Percentiles rank a stretch among this genome's conserved stretches.
Conservation (phyloP, 106 monocot species). For the Alisma plantagoaquatica region DNA sequence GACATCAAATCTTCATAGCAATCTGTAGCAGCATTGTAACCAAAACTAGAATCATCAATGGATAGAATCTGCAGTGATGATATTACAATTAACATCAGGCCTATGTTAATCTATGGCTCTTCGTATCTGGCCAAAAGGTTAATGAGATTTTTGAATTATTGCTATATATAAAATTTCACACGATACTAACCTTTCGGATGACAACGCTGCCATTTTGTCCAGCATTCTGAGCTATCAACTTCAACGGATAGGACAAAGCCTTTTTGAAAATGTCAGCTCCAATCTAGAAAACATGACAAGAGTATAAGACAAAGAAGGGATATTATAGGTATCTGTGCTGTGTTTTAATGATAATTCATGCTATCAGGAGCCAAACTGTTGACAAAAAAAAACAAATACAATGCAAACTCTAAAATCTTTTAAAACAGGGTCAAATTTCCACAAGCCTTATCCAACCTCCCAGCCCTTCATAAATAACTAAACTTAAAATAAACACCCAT, state of each 20-base stretch:
- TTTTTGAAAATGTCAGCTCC: constrained; percentile 77
- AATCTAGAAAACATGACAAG: no score
- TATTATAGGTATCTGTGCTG: no score
- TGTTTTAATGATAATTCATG: no score
- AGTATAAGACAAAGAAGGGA: no score
- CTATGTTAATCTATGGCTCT: not conserved
- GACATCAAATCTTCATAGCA: constrained; percentile 74
- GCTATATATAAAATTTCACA: not conserved
- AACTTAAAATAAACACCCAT: no score
- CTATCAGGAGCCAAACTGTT: no score
- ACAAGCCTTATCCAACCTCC: no score
- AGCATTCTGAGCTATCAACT: constrained; percentile 55
- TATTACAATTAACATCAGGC: not conserved
- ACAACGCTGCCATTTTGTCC: constrained; percentile 44
- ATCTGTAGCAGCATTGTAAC: constrained; percentile 86
- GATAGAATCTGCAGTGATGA: constrained; percentile 43
- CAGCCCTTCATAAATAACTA: no score
- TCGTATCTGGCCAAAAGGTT: not conserved
- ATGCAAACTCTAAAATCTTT: no score
- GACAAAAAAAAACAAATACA: no score
- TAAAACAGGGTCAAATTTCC: no score
- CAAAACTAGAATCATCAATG: constrained; percentile 38
- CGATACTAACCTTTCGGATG: constrained; percentile 29
- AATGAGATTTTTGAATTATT: not conserved
- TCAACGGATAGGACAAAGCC: constrained; percentile 55